Conservation (phyloP, 139 green algal genomes). For the Chloropicon primus region DNA sequence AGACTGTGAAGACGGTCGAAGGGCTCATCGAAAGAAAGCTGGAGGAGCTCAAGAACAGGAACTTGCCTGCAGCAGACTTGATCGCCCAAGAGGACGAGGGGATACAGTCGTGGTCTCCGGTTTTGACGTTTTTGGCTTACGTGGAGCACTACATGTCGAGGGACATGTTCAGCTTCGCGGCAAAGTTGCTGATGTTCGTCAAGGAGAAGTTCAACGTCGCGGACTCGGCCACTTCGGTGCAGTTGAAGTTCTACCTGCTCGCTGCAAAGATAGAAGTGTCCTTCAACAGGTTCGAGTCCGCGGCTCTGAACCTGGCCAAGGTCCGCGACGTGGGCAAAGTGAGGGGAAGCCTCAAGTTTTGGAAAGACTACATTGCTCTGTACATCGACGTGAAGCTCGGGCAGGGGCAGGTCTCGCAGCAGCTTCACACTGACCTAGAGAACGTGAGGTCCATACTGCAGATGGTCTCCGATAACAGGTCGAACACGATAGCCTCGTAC, state of each 20-base stretch:
- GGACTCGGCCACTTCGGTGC: neutral
- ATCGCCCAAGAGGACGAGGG: neutral
- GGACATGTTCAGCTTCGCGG: neutral
- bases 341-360: neutral
- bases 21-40: neutral
- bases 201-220: neutral
- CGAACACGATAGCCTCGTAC: neutral
- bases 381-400: neutral
- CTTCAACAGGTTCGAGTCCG: neutral
- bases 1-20: neutral
- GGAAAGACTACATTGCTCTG: neutral
- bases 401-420: neutral
- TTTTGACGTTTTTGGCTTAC: neutral
- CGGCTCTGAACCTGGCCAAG: neutral
- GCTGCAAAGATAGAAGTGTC: neutral
- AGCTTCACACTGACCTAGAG: neutral
- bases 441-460: neutral
- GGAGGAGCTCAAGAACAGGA: neutral
- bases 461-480: neutral
- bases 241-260: neutral
- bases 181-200: neutral
- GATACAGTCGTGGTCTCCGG: neutral
- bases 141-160: neutral
- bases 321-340: neutral
- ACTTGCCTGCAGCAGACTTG: neutral